Evolutionary conservation across 768 basidiomycete species (phyloP).

Genomic region (Mycena vulgaris): DNA sequence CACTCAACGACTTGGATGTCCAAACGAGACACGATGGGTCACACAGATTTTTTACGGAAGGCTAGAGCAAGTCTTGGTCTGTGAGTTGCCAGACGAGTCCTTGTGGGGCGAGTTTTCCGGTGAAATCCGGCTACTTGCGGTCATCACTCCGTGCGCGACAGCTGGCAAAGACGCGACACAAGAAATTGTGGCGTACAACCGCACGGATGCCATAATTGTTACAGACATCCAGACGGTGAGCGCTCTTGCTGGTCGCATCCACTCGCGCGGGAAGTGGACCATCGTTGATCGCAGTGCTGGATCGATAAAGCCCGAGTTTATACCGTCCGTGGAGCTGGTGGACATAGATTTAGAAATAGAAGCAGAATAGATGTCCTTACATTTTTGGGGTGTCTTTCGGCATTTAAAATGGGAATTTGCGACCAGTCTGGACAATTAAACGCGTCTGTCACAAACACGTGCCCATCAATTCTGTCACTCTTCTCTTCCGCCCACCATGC

Average conservation of each 20-base stretch:
- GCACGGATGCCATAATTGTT: slow-evolving; percentile 11
- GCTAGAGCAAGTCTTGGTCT: slow-evolving; percentile 38
- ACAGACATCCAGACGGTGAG: too few species aligned
- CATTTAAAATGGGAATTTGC: too few species aligned
- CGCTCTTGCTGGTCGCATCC: slow-evolving; percentile 37
- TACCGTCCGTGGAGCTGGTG: background rate
- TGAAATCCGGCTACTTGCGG: slow-evolving; percentile 30
- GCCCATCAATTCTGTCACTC: too few species aligned
- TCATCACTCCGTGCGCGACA: slow-evolving; percentile 37
- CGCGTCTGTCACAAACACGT: too few species aligned
- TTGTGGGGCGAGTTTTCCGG: slow-evolving; percentile 17
- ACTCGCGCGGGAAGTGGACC: slow-evolving; percentile 32
- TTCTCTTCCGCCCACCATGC: too few species aligned
- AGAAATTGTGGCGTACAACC: slow-evolving; percentile 18
- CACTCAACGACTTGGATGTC: background rate
- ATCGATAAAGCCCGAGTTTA: slow-evolving; percentile 30
- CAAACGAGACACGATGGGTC: background rate
- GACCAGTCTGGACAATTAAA: too few species aligned
- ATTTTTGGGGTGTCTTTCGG: too few species aligned
- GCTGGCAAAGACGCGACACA: slow-evolving; percentile 28
- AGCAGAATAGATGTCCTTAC: too few species aligned
- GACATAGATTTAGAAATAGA: slow-evolving; percentile 1
- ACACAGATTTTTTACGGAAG: slow-evolving; percentile 34
- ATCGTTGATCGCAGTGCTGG: slow-evolving; percentile 37
- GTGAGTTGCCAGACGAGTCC: slow-evolving; percentile 13